phyloP scores from a whole-genome alignment of 208 protist genomes.

The Leishmania turanica region DNA sequence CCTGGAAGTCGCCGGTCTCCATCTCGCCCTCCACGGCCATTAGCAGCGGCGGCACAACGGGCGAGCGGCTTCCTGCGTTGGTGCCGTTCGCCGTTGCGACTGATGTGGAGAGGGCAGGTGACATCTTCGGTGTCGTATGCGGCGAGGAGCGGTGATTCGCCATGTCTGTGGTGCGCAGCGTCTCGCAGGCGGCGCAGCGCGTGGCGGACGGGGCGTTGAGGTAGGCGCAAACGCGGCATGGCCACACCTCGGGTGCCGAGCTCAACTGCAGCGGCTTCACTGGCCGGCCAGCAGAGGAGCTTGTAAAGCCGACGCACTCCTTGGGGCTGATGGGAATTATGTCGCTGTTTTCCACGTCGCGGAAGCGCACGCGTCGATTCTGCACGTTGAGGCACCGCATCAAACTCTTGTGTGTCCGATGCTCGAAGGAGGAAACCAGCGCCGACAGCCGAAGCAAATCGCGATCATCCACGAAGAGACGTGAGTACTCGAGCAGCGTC shows the following conservation, averaged over 20 bases:
- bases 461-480: constrained; percentile 80
- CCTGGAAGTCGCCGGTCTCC: neutral
- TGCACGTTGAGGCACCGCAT: constrained; percentile 86
- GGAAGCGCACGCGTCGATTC: constrained; percentile 58
- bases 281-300: neutral
- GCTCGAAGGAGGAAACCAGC: constrained; percentile 63
- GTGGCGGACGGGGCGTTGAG: constrained; percentile 56
- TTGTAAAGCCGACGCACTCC: constrained; percentile 34
- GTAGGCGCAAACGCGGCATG: constrained; percentile 76
- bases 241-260: constrained; percentile 60
- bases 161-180: constrained; percentile 26
- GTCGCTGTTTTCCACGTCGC: constrained; percentile 55
- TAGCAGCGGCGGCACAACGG: neutral
- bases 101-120: neutral
- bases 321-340: constrained; percentile 70
- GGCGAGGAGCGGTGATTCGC: constrained; percentile 9
- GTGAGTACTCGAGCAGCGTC: constrained; percentile 85
- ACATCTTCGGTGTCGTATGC: constrained; percentile 6
- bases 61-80: neutral
- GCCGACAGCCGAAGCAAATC: constrained; percentile 55
- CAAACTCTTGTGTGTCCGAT: constrained; percentile 65
- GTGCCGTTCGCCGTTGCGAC: neutral
- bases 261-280: constrained; percentile 33
- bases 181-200: constrained; percentile 69
- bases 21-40: neutral